Evolutionary conservation across 495 filamentous ascomycete genomes (phyloP).

Genomic region (Hypomontagnella monticulosa): DNA sequence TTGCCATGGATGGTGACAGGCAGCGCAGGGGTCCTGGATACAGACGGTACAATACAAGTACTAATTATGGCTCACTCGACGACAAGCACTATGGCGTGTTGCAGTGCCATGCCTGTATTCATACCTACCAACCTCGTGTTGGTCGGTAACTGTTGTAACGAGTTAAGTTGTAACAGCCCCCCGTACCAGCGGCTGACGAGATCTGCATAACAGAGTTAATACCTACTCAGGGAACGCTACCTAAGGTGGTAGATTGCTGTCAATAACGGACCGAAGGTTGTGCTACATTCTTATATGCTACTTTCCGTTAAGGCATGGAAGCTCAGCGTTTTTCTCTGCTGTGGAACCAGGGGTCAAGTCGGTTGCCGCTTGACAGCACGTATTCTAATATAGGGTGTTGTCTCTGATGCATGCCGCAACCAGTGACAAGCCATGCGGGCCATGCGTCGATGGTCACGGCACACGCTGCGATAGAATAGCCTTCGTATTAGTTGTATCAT

Average conservation of each 20-base stretch:
- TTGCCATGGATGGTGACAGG: slow-evolving; percentile 8
- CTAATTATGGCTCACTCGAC: slow-evolving; percentile 10
- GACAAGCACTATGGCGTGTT: slow-evolving; percentile 27
- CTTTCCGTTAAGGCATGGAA: slow-evolving; percentile 30
- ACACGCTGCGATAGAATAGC: slow-evolving; percentile 14
- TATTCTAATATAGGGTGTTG: slow-evolving; percentile 14
- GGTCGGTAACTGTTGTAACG: slow-evolving; percentile 12
- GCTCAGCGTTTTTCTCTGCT: slow-evolving; percentile 22
- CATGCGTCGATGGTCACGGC: slow-evolving; percentile 13
- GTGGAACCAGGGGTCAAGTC: slow-evolving; percentile 30
- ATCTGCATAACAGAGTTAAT: slow-evolving; percentile 25
- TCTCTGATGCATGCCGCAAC: slow-evolving; percentile 33
- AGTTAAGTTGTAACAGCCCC: slow-evolving; percentile 19
- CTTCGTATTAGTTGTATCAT: slow-evolving; percentile 17
- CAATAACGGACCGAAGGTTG: slow-evolving; percentile 17
- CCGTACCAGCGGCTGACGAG: slow-evolving; percentile 22
- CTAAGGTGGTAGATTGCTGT: slow-evolving; percentile 20
- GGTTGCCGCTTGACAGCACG: slow-evolving; percentile 34
- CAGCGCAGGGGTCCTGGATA: slow-evolving; percentile 16
- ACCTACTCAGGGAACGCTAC: slow-evolving; percentile 15
- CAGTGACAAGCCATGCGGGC: slow-evolving; percentile 22
- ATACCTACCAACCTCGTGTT: slow-evolving; percentile 21
- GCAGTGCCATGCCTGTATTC: slow-evolving; percentile 11
- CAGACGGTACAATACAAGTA: slow-evolving; percentile 8
- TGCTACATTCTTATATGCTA: slow-evolving; percentile 23